Base-by-base conservation (phyloP, 306 rosid genomes). In the Cicer arietinum region DNA sequence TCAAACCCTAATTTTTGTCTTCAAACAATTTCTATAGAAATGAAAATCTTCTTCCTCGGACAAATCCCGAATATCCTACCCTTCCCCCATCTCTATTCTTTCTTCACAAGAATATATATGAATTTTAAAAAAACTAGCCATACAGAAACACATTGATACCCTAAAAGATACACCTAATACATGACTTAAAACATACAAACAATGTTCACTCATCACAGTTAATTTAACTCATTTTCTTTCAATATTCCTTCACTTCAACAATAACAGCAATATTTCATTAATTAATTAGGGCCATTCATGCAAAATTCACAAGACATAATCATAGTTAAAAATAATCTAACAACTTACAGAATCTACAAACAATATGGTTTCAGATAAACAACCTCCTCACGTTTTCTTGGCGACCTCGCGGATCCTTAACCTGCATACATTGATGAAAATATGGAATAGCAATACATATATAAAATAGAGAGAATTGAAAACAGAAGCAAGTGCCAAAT, bases 81-180 rank as follows among this genome's bases (percentile, higher is more conserved):
- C 12, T 20, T 6, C 17, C 52, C 8, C 8, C 17, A 11, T 40
- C 52, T 39, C 16, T 37, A 45, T 59, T 63, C 13, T 64, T 51
- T 64, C 44, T 35, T 30, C 8, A 25, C 65, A 63, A 22, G 25
- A 54, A 44, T 13, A 67, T 1, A 25, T 53, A 20, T 43, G 42
- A 41, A 54, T 54, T 7, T 30, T 3, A 30, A 30, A 10, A 67
- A 77, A 67, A 39, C 64, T n/a, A 71, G 43, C 25, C 16, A 18
- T 48, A 8, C 73, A 35, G 50, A 71, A 78, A 78, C 67, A 51
- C 51, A 69, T 13, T 40, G 65, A 56, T 44, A 60, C 77, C 18
- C 35, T 11, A 12, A 77, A 58, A 47, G 7, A 18, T 44, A 16
- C 61, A 67, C 62, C 18, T 25, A n/a, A 45, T 16, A n/a, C 42